A percentile compares a stretch with the other conserved stretches of the same genome.
These are phyloP conservation scores for Setaria italica DNA, from an alignment of 202 grass and related monocot genomes.

Conservation along the genomic window DNA sequence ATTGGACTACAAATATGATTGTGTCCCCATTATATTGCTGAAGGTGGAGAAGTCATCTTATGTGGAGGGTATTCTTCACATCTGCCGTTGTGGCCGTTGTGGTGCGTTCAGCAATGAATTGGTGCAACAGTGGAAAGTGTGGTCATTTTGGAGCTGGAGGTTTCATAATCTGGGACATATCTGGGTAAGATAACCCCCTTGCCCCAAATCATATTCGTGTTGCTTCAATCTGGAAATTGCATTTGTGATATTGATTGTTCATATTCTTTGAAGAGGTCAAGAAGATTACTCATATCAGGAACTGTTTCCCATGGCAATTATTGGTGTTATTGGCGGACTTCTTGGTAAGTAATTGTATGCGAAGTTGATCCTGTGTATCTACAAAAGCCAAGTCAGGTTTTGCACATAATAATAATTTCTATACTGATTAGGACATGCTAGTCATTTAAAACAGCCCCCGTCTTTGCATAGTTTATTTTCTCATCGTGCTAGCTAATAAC, in stretches of 20 bases:
- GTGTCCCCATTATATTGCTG: slow-evolving; percentile 42
- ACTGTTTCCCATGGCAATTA: slow-evolving; percentile 93
- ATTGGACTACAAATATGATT: slow-evolving; percentile 39
- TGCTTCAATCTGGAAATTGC: slow-evolving; percentile 21
- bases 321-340: slow-evolving; percentile 97
- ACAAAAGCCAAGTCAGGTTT: slow-evolving; percentile 29
- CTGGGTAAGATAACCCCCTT: slow-evolving; percentile 62
- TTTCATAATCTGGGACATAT: slow-evolving; percentile 99
- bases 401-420: slow-evolving; percentile 24
- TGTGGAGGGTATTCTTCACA: slow-evolving; percentile 99
- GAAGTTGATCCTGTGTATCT: slow-evolving; percentile 31
- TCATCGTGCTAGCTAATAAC: background rate
- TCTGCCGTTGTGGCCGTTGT: slow-evolving; percentile 98
- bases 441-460: background rate
- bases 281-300: slow-evolving; percentile 99
- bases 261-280: slow-evolving; percentile 70
- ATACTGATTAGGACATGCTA: slow-evolving; percentile 12
- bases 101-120: slow-evolving; percentile 89
- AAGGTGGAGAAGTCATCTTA: slow-evolving; percentile 99
- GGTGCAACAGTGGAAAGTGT: slow-evolving; percentile 97
- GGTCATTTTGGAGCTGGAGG: slow-evolving; percentile 99
- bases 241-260: slow-evolving; percentile 46
- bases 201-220: background rate
- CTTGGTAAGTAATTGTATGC: slow-evolving; percentile 64
- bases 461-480: slow-evolving; percentile 19